These are phyloP conservation scores for Candida glucosophila DNA, from an alignment of 1,139 yeast genomes.

Conservation along the genomic window DNA sequence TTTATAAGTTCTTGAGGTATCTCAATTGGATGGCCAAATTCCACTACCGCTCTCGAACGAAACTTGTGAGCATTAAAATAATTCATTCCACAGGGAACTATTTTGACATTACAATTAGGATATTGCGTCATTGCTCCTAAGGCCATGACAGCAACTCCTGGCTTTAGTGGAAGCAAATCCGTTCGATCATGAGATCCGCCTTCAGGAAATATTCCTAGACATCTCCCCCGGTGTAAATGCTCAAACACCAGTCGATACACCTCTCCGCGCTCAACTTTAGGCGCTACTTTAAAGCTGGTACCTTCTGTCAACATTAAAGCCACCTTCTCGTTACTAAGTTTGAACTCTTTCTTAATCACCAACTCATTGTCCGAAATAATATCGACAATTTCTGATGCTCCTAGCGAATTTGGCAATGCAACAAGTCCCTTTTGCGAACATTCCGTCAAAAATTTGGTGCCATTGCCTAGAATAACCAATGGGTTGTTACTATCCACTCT, in stretches of 20 bases:
- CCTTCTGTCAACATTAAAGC: constrained; percentile 36
- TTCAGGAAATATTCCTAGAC: constrained; percentile 67
- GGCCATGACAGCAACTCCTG: constrained; percentile 44
- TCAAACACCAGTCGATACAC: constrained; percentile 59
- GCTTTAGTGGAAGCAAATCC: constrained; percentile 33
- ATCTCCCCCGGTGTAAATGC: constrained; percentile 47
- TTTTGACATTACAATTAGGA: constrained; percentile 24
- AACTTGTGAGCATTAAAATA: constrained; percentile 40
- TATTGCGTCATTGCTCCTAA: constrained; percentile 32
- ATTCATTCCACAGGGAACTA: constrained; percentile 40
- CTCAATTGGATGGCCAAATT: constrained; percentile 36
- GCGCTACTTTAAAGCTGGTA: constrained; percentile 47
- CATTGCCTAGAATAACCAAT: constrained; percentile 33
- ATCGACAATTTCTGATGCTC: constrained; percentile 47
- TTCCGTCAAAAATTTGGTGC: constrained; percentile 39
- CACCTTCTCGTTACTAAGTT: constrained; percentile 19
- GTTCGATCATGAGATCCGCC: constrained; percentile 38
- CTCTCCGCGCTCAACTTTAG: constrained; percentile 51
- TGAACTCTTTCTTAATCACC: constrained; percentile 41
- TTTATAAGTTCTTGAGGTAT: constrained; percentile 23
- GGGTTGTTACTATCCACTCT: constrained; percentile 20
- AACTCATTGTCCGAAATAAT: constrained; percentile 48
- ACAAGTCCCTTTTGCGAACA: constrained; percentile 46
- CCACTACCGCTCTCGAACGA: constrained; percentile 39
- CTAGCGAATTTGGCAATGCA: constrained; percentile 53